A percentile compares a stretch with the other conserved stretches of the same genome.
These are phyloP conservation scores for Wickerhamomyces subpelliculosus DNA, from an alignment of 805 yeast species.

Conservation along the genomic window DNA sequence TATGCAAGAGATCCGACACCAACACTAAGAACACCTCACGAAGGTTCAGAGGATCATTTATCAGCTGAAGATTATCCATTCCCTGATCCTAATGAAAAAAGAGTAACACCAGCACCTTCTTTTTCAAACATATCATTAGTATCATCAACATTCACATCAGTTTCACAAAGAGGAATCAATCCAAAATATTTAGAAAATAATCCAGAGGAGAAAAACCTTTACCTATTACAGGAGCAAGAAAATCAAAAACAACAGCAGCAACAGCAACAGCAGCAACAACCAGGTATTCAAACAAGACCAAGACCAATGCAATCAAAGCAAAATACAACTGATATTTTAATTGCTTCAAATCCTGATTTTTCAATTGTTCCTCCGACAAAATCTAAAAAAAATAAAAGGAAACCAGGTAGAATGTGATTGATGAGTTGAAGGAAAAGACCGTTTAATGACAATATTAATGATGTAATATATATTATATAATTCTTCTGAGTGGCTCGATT, in stretches of 20 bases:
- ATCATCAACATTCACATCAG: slow-evolving; percentile 64
- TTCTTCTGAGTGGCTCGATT: no score
- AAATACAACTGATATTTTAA: slow-evolving; percentile 10
- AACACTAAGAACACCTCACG: not conserved
- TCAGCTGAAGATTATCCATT: slow-evolving; percentile 10
- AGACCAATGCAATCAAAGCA: not conserved
- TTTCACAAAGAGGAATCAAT: slow-evolving; percentile 68
- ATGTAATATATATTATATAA: no score
- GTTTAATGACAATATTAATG: no score
- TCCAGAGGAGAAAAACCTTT: slow-evolving; percentile 13
- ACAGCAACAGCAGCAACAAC: slow-evolving; percentile 2
- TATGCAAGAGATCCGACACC: slow-evolving; percentile 13
- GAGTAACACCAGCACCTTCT: slow-evolving; percentile 23
- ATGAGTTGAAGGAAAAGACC: no score
- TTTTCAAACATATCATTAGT: slow-evolving; percentile 25
- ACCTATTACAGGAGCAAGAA: slow-evolving; percentile 4
- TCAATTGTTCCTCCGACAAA: slow-evolving; percentile 4
- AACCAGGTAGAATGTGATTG: slow-evolving; percentile 1
- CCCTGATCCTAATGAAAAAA: slow-evolving; percentile 18
- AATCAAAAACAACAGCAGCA: no score
- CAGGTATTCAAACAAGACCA: not conserved
- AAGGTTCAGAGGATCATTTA: not conserved
- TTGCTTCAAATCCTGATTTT: slow-evolving; percentile 19
- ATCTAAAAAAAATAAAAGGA: not conserved
- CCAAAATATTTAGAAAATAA: slow-evolving; percentile 39